Percentiles rank a stretch among this genome's conserved stretches.
phyloP scores from a whole-genome alignment of 164 flowering plant species.

The Vitis riparia region DNA sequence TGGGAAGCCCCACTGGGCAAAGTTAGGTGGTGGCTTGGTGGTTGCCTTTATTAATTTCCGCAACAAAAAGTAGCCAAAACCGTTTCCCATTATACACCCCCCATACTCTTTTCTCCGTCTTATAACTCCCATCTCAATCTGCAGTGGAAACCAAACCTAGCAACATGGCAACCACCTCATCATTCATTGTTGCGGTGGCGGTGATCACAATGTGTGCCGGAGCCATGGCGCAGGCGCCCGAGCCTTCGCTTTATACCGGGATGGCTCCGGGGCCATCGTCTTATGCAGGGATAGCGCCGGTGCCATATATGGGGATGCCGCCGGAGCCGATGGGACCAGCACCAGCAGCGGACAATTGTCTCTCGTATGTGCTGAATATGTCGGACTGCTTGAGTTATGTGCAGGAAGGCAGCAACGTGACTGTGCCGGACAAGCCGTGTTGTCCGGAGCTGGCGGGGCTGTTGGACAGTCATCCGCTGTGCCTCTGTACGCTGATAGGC shows the following conservation, averaged over 20 bases:
- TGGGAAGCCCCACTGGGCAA: too few species aligned
- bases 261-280: conserved; percentile 1
- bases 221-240: conserved; percentile 10
- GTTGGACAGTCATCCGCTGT: conserved; percentile 49
- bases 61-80: too few species aligned
- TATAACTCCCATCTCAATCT: too few species aligned
- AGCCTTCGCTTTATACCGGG: background rate
- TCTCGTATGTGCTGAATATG: conserved; percentile 31
- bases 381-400: conserved; percentile 65
- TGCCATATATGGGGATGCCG: background rate
- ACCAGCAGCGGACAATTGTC: conserved; percentile 37
- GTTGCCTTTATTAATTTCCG: too few species aligned
- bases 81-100: too few species aligned
- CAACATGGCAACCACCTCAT: too few species aligned
- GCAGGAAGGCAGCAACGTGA: conserved; percentile 48
- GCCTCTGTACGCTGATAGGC: conserved; percentile 60
- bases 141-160: too few species aligned
- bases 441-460: conserved; percentile 64
- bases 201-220: too few species aligned
- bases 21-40: too few species aligned
- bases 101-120: too few species aligned
- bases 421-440: conserved; percentile 56
- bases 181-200: too few species aligned
- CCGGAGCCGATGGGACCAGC: conserved; percentile 8
- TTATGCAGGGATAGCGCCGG: background rate